phyloP scores from a whole-genome alignment of 352 stramenopile genomes.

The Phytopythium kandeliae region DNA sequence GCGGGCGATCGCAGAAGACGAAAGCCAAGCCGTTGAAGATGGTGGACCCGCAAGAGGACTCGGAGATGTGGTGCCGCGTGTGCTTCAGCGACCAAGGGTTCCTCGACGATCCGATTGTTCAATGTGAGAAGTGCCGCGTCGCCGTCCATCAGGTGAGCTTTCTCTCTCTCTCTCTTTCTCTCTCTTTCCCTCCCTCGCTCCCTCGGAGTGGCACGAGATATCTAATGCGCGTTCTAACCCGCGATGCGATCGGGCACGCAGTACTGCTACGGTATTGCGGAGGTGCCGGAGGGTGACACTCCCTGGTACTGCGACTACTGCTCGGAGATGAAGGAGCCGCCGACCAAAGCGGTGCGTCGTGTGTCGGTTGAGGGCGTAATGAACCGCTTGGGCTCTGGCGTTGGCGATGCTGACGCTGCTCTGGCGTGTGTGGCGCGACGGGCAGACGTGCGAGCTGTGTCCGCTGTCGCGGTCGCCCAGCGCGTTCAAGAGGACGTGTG shows the following conservation, averaged over 20 bases:
- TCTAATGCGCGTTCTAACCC: neutral
- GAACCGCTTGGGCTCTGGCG: too few species aligned
- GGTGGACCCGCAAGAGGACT: constrained; percentile 59
- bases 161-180: too few species aligned
- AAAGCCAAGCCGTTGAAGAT: constrained; percentile 19
- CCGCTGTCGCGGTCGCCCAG: constrained; percentile 54
- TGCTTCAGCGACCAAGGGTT: constrained; percentile 87
- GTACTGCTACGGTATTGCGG: constrained; percentile 86
- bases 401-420: too few species aligned
- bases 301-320: constrained; percentile 87
- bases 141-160: constrained; percentile 79
- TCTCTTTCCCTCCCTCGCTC: too few species aligned
- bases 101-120: constrained; percentile 83
- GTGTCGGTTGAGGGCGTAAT: neutral
- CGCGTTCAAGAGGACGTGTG: constrained; percentile 80
- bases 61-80: constrained; percentile 88
- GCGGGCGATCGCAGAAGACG: constrained; percentile 29
- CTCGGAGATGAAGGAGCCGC: constrained; percentile 27
- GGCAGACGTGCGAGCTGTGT: constrained; percentile 72
- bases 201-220: too few species aligned
- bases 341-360: constrained; percentile 43
- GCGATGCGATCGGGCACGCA: constrained; percentile 14
- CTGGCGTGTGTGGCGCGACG: too few species aligned
- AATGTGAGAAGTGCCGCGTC: constrained; percentile 81
- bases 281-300: constrained; percentile 71